phyloP scores from a whole-genome alignment of 2,329 filamentous ascomycete genomes.

The Aspergillus chevalieri region DNA sequence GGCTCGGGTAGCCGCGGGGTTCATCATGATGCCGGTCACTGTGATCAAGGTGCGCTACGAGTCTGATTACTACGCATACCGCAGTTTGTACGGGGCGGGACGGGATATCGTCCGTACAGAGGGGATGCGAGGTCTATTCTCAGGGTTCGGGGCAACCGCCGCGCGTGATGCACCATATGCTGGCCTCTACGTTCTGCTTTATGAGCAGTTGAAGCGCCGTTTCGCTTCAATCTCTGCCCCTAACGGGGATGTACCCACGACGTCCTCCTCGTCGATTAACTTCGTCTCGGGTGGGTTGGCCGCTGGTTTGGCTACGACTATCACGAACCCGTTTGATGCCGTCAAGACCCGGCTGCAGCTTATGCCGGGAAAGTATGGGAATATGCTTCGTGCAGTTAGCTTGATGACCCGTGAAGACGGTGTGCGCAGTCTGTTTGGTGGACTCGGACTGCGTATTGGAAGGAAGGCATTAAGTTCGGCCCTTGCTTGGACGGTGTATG shows the following conservation, averaged over 20 bases:
- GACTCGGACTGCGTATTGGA: slow-evolving; percentile 76
- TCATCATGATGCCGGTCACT: slow-evolving; percentile 91
- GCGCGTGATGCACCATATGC: slow-evolving; percentile 94
- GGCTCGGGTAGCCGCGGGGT: slow-evolving; percentile 78
- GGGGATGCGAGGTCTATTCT: slow-evolving; percentile 79
- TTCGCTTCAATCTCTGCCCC: slow-evolving; percentile 21
- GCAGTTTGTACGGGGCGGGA: slow-evolving; percentile 65
- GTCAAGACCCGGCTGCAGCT: slow-evolving; percentile 93
- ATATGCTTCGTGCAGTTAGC: slow-evolving; percentile 69
- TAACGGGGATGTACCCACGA: slow-evolving; percentile 13
- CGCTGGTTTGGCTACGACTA: slow-evolving; percentile 72
- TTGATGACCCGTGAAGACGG: slow-evolving; percentile 81
- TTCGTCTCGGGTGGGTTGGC: slow-evolving; percentile 77
- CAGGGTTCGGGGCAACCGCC: slow-evolving; percentile 88
- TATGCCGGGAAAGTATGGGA: slow-evolving; percentile 73
- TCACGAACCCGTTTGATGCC: slow-evolving; percentile 95
- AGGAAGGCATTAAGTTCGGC: slow-evolving; percentile 89
- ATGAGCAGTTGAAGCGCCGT: slow-evolving; percentile 55
- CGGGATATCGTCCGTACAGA: slow-evolving; percentile 67
- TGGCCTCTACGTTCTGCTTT: slow-evolving; percentile 87
- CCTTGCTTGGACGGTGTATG: slow-evolving; percentile 96
- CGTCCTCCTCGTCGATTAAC: slow-evolving; percentile 58
- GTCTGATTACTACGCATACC: slow-evolving; percentile 77
- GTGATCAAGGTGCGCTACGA: slow-evolving; percentile 97
- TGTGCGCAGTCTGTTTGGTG: slow-evolving; percentile 72